These are phyloP conservation scores for Luzula sylvatica DNA, from an alignment of 176 grass and related monocot species.

Conservation along the genomic window DNA sequence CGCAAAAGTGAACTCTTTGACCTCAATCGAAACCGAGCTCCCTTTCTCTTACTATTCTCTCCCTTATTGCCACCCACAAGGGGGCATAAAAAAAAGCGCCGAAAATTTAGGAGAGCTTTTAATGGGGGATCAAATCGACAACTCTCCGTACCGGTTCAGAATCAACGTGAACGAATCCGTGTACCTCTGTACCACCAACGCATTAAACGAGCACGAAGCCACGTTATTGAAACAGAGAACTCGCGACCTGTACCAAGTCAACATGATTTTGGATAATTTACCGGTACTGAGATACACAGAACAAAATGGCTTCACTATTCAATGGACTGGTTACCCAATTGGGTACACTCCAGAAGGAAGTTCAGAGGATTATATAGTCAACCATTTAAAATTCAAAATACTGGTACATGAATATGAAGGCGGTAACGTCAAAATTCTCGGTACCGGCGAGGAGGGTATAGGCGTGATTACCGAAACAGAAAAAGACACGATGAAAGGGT, in stretches of 20 bases:
- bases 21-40: slow-evolving; percentile 71
- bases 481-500: slow-evolving; percentile 40
- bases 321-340: slow-evolving; percentile 62
- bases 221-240: slow-evolving; percentile 56
- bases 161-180: slow-evolving; percentile 50
- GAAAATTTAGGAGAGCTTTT: slow-evolving; percentile 80
- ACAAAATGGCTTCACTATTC: slow-evolving; percentile 45
- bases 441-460: slow-evolving; percentile 41
- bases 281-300: slow-evolving; percentile 50
- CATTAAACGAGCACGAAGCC: slow-evolving; percentile 50
- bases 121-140: slow-evolving; percentile 87
- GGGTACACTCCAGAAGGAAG: slow-evolving; percentile 45
- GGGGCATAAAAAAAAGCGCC: slow-evolving; percentile 59
- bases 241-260: slow-evolving; percentile 62
- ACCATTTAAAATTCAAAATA: slow-evolving; percentile 73
- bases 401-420: slow-evolving; percentile 53
- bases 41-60: slow-evolving; percentile 73
- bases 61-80: slow-evolving; percentile 57
- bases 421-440: too few relatives aligned
- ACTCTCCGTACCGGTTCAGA: slow-evolving; percentile 55
- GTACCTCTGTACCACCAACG: slow-evolving; percentile 65
- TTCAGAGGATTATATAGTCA: slow-evolving; percentile 57
- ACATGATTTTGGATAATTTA: slow-evolving; percentile 75
- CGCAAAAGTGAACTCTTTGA: slow-evolving; percentile 76
- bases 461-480: slow-evolving; percentile 52